Evolutionary conservation across 1,284 basidiomycete genomes (phyloP).

Genomic region (Hymenochaete sp.): DNA sequence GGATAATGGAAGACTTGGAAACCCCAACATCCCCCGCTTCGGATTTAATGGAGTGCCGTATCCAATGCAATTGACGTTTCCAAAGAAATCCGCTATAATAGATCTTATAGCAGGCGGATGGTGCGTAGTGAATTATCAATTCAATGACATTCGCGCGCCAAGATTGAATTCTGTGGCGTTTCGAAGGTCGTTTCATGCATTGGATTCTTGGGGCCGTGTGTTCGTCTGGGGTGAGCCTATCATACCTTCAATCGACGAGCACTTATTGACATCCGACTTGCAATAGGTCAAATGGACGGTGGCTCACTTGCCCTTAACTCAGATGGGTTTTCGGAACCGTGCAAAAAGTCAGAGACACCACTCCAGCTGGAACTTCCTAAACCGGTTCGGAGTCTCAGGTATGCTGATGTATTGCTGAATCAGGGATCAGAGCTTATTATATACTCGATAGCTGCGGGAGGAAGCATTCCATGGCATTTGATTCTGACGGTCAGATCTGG

Average conservation of each 20-base stretch:
- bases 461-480: conserved; percentile 60
- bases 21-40: conserved; percentile 31
- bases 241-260: neutral
- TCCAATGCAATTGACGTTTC: conserved; percentile 51
- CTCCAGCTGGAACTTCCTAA: conserved; percentile 48
- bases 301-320: conserved; percentile 30
- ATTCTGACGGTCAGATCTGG: conserved; percentile 53
- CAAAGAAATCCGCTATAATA: conserved; percentile 52
- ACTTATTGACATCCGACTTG: conserved; percentile 4
- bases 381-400: conserved; percentile 57
- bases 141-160: too few relatives aligned
- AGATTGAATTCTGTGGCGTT: conserved; percentile 10
- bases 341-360: conserved; percentile 43
- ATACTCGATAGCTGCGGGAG: conserved; percentile 53
- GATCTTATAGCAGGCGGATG: conserved; percentile 73
- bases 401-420: conserved; percentile 10
- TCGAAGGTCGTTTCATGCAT: conserved; percentile 68
- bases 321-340: conserved; percentile 51
- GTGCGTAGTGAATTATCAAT: too few relatives aligned
- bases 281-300: conserved; percentile 55
- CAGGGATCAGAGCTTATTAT: conserved; percentile 12
- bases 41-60: conserved; percentile 42
- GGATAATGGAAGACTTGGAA: conserved; percentile 53
- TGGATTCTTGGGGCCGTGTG: conserved; percentile 65
- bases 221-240: conserved; percentile 70